Percentiles rank a stretch among this genome's conserved stretches.
These are phyloP conservation scores for Candida berthetii DNA, from an alignment of 805 yeast species.

Conservation along the genomic window DNA sequence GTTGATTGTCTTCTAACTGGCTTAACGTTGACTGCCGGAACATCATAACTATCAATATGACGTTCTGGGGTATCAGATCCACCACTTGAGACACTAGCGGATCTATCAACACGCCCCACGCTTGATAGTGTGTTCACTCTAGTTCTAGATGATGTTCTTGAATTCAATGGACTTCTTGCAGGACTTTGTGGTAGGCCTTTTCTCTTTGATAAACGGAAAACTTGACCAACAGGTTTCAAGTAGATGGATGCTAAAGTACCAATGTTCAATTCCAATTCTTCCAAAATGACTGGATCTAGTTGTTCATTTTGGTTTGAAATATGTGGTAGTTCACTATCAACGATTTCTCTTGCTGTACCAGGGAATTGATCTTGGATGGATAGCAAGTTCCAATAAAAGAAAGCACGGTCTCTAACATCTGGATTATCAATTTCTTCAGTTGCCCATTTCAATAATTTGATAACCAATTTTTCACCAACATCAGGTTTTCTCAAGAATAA, in stretches of 20 bases:
- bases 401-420: slow-evolving; percentile 81
- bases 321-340: slow-evolving; percentile 54
- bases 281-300: slow-evolving; percentile 62
- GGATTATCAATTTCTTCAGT: slow-evolving; percentile 78
- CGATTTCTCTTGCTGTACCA: slow-evolving; percentile 42
- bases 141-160: slow-evolving; percentile 10
- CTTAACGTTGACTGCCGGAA: slow-evolving; percentile 30
- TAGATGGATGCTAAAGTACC: slow-evolving; percentile 83
- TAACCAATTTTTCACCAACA: slow-evolving; percentile 48
- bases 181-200: slow-evolving; percentile 45
- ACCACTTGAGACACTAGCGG: slow-evolving; percentile 2
- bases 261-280: slow-evolving; percentile 76
- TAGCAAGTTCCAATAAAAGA: slow-evolving; percentile 77
- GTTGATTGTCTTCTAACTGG: slow-evolving; percentile 26
- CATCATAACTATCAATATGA: slow-evolving; percentile 32
- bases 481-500: slow-evolving; percentile 52
- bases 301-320: slow-evolving; percentile 64
- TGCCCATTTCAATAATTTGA: slow-evolving; percentile 55
- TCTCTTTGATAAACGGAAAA: slow-evolving; percentile 60
- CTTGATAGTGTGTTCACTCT: slow-evolving; percentile 3
- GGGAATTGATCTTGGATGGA: slow-evolving; percentile 38
- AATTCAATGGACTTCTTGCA: slow-evolving; percentile 27
- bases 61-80: slow-evolving; percentile 9
- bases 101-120: not conserved
- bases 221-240: slow-evolving; percentile 75